Percentiles rank a stretch among this genome's conserved stretches.
Evolutionary conservation across 495 filamentous ascomycete species (phyloP).

Genomic region (Podospora sp.): DNA sequence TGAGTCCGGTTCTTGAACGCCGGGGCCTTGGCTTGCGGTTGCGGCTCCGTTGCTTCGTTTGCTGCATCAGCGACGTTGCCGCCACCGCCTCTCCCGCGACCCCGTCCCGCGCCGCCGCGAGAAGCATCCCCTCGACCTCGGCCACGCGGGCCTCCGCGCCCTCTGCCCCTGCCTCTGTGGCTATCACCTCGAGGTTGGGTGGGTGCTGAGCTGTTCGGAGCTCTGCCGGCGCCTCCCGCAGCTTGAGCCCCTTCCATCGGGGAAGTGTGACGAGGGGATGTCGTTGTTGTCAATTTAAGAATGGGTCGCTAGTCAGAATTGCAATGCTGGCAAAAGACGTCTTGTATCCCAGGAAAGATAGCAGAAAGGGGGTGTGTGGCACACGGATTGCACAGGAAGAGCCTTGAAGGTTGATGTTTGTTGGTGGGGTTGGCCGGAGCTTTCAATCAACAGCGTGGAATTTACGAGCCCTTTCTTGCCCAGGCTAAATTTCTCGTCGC

Average conservation of each 20-base stretch:
- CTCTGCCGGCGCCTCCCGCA: slow-evolving; percentile 13
- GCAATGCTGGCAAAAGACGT: neutral
- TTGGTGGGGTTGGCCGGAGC: slow-evolving; percentile 25
- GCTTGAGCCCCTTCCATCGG: slow-evolving; percentile 25
- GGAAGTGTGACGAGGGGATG: slow-evolving; percentile 18
- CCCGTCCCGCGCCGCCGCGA: slow-evolving; percentile 23
- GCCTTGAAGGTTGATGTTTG: slow-evolving; percentile 13
- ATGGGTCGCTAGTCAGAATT: neutral
- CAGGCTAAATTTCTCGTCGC: neutral
- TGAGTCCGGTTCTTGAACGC: slow-evolving; percentile 31
- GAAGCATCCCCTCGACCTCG: slow-evolving; percentile 23
- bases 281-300: neutral
- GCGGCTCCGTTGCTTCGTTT: slow-evolving; percentile 17
- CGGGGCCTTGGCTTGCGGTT: slow-evolving; percentile 16
- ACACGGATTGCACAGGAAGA: neutral
- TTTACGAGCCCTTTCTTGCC: slow-evolving; percentile 18
- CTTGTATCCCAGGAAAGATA: neutral
- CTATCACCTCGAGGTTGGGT: slow-evolving; percentile 38
- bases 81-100: slow-evolving; percentile 24
- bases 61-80: slow-evolving; percentile 8
- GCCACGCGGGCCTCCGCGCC: slow-evolving; percentile 30
- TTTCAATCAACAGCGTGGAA: slow-evolving; percentile 28
- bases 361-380: neutral
- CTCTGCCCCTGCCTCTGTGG: slow-evolving; percentile 43
- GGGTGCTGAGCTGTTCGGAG: slow-evolving; percentile 11